Base-by-base conservation (phyloP, 192 early-diverging fungal species). In the Spizellomyces punctatus region DNA sequence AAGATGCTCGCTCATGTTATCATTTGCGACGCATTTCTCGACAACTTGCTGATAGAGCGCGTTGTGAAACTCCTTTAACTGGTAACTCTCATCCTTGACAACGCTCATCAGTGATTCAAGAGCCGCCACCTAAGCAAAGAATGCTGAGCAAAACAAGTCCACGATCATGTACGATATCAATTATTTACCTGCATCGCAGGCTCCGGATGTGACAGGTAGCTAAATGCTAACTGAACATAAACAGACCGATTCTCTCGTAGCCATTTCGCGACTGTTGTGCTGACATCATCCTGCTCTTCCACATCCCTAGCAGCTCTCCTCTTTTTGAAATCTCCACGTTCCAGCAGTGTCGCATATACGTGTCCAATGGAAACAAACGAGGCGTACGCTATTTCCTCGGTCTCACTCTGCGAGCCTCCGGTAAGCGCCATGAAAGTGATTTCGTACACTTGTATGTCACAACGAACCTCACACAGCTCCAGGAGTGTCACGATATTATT, bases 401-500 rank as follows among this genome's bases (percentile, higher is more conserved):
- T 66, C 16, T 78, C 76, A n/a, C 74, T 56, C 77, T 89, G 81
- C 10, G 72, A 66, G 8, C 76, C 47, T 8, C 6, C 41, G 19
- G 9, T 67, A 16, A 67, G 47, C 8, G 9, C 50, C 5, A 14
- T 58, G 8, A 58, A 8, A 7, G 42, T 44, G 21, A 41, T 9
- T 43, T 56, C 36, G 58, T 27, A 36, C 54, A 0, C 66, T 16
- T 68, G 54, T n/a, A 36, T 36, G 27, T 36, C 3, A n/a, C 9
- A 17, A 57, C 62, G 21, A 50, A 83, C 83, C 78, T 90, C 78
- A 17, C 84, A 79, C 47, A 83, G 79, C 61, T 86, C 77, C 12
- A 84, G 67, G 46, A 96, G 78, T 16, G 81, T 78, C 6, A 89
- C 89, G 49, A 96, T 80, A 68, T 91, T 89, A 78, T 94, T 94